Conservation (phyloP, 768 basidiomycete genomes). For the Pleurotus salmoneostramineus region DNA sequence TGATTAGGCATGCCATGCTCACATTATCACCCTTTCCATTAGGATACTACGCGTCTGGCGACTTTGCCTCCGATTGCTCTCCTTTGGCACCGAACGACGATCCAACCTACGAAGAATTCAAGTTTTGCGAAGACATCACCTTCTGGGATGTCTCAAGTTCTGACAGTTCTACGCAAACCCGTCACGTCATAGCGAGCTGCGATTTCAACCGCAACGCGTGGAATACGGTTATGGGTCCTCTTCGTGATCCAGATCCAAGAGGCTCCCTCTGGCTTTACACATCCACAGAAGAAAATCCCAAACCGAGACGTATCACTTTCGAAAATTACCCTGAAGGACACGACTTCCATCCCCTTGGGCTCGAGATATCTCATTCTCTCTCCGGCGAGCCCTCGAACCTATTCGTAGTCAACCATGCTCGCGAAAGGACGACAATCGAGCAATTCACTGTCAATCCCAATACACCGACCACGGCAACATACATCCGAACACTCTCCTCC, state of each 20-base stretch:
- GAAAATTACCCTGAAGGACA: constrained; percentile 50
- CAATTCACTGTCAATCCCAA: constrained; percentile 55
- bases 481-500: constrained; percentile 59
- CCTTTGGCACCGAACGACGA: constrained; percentile 27
- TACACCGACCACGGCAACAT: constrained; percentile 31
- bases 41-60: constrained; percentile 48
- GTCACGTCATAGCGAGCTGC: constrained; percentile 46
- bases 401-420: constrained; percentile 69
- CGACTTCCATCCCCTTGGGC: constrained; percentile 72
- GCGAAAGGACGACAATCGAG: constrained; percentile 58
- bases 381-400: constrained; percentile 48
- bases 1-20: constrained; percentile 38
- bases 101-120: constrained; percentile 29
- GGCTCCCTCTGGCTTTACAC: constrained; percentile 61
- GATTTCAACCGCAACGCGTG: constrained; percentile 54
- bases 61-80: constrained; percentile 43
- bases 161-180: constrained; percentile 32
- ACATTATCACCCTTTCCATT: constrained; percentile 38
- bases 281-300: constrained; percentile 15
- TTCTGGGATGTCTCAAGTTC: constrained; percentile 59
- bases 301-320: constrained; percentile 38
- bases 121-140: constrained; percentile 61
- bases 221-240: constrained; percentile 75
- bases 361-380: constrained; percentile 52
- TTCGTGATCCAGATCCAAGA: constrained; percentile 51